These are phyloP conservation scores for Parasitella parasitica DNA, from an alignment of 371 early-diverging fungal genomes.

Conservation along the genomic window DNA sequence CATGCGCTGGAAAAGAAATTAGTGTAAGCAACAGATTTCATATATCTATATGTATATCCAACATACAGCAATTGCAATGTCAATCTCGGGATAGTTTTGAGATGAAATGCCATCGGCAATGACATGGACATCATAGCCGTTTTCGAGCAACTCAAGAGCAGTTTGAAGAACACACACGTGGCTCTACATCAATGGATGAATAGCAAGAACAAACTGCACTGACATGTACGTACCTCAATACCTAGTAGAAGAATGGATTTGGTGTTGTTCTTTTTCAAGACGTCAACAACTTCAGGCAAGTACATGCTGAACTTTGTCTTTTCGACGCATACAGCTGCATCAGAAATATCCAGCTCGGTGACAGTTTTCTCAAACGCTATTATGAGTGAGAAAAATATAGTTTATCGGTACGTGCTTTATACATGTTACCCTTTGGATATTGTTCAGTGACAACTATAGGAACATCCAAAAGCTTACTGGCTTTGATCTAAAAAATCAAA, in stretches of 20 bases:
- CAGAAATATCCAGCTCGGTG: slow-evolving; percentile 70
- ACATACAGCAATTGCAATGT: slow-evolving; percentile 79
- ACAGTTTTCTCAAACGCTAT: slow-evolving; percentile 84
- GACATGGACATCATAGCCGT: slow-evolving; percentile 79
- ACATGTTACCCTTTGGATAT: slow-evolving; percentile 65
- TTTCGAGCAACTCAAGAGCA: slow-evolving; percentile 81
- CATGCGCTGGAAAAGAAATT: slow-evolving; percentile 60
- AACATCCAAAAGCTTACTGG: slow-evolving; percentile 71
- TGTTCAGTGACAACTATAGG: slow-evolving; percentile 94
- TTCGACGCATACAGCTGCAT: slow-evolving; percentile 51
- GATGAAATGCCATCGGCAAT: slow-evolving; percentile 92
- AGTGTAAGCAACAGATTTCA: not conserved
- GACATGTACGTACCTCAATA: slow-evolving; percentile 68
- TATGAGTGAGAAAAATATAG: slow-evolving; percentile 29
- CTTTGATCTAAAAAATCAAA: slow-evolving; percentile 46
- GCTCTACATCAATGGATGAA: slow-evolving; percentile 49
- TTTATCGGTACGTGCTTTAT: not conserved
- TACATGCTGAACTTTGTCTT: slow-evolving; percentile 95
- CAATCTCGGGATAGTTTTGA: slow-evolving; percentile 80
- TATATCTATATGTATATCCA: too few relatives aligned
- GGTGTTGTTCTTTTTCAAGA: slow-evolving; percentile 56
- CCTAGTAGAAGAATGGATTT: slow-evolving; percentile 87
- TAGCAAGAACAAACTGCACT: not conserved
- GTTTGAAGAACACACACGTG: slow-evolving; percentile 95
- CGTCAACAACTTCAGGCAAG: slow-evolving; percentile 62